phyloP scores from a whole-genome alignment of 148 eudicot genomes.

The Drosera capensis region DNA sequence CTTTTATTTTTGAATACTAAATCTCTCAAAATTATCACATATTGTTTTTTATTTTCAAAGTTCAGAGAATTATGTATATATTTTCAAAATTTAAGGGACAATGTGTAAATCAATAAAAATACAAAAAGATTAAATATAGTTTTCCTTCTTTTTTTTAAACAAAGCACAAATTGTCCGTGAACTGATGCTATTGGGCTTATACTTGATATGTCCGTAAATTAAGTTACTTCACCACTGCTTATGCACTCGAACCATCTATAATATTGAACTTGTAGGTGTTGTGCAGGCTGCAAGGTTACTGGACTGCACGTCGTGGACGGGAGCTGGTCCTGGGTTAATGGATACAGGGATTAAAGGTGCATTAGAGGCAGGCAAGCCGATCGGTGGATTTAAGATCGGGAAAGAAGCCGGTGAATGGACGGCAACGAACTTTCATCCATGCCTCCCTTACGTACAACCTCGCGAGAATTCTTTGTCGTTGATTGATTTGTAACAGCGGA shows the following conservation, averaged over 20 bases:
- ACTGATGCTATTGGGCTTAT: no score
- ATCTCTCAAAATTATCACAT: no score
- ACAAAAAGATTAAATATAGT: no score
- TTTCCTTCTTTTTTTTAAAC: no score
- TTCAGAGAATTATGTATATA: no score
- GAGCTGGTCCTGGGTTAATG: conserved; percentile 98
- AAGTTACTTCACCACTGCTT: conserved; percentile 13
- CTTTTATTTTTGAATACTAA: no score
- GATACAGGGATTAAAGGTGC: conserved; percentile 87
- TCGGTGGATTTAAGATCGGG: conserved; percentile 87
- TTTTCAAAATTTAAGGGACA: no score
- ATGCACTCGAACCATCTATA: background rate
- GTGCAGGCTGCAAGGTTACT: conserved; percentile 58
- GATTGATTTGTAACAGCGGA: background rate
- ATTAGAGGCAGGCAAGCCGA: conserved; percentile 63
- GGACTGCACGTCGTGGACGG: conserved; percentile 84
- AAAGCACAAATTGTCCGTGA: no score
- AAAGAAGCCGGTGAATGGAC: conserved; percentile 95
- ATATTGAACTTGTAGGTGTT: background rate
- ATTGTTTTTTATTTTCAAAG: no score
- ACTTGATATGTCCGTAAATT: conserved; percentile 60
- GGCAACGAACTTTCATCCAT: conserved; percentile 60
- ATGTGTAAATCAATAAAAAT: no score
- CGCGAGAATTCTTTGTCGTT: background rate
- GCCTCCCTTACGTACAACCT: conserved; percentile 32